phyloP scores from a whole-genome alignment of 2,329 filamentous ascomycete species.

The Gnomoniopsis sp. region DNA sequence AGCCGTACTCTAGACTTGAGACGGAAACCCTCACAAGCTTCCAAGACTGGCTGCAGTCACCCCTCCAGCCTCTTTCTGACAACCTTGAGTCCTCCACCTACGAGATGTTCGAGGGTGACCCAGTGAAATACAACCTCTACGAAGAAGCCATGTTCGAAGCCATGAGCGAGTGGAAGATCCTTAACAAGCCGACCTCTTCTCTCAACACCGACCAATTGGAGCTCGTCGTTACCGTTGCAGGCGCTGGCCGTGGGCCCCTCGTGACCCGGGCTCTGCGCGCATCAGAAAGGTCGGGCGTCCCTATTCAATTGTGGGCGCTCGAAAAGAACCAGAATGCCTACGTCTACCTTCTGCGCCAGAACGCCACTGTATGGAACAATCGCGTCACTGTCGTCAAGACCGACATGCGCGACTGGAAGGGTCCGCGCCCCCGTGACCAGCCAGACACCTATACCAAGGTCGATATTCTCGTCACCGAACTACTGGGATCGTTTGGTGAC shows the following conservation, averaged over 20 bases:
- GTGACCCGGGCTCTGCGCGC: conserved; percentile 84
- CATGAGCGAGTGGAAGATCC: conserved; percentile 71
- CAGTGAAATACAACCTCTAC: conserved; percentile 97
- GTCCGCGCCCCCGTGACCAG: conserved; percentile 56
- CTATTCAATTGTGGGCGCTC: conserved; percentile 84
- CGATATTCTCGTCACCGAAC: conserved; percentile 90
- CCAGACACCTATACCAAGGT: conserved; percentile 59
- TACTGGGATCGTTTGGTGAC: conserved; percentile 92
- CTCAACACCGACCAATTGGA: conserved; percentile 31
- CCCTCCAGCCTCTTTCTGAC: conserved; percentile 89
- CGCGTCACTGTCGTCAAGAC: conserved; percentile 87
- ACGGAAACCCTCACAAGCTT: conserved; percentile 51
- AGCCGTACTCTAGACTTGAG: conserved; percentile 52
- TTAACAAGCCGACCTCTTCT: conserved; percentile 72
- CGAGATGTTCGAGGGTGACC: conserved; percentile 97
- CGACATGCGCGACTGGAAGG: conserved; percentile 96
- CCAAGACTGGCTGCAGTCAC: conserved; percentile 96
- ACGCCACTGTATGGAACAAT: conserved; percentile 74
- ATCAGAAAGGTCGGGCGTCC: conserved; percentile 69
- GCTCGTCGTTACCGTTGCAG: conserved; percentile 84
- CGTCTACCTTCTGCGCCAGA: conserved; percentile 85
- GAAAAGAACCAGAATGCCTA: conserved; percentile 99
- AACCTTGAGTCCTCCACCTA: conserved; percentile 97
- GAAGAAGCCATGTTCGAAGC: conserved; percentile 80
- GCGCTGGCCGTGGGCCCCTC: conserved; percentile 86